Percentiles rank a stretch among this genome's conserved stretches.
These are phyloP conservation scores for Arachis hypogaea DNA, from an alignment of 306 rosid genomes.

Conservation along the genomic window DNA sequence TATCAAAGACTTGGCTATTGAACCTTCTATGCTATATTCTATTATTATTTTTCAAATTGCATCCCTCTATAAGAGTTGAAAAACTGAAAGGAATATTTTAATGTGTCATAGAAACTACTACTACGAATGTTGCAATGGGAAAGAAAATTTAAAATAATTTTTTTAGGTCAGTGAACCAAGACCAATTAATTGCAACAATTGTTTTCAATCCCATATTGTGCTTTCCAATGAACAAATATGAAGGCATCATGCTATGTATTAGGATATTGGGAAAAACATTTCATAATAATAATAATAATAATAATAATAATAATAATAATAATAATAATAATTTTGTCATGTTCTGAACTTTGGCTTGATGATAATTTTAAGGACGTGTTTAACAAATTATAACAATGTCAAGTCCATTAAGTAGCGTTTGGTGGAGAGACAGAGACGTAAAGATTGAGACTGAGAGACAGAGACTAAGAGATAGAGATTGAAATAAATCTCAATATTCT, in stretches of 20 bases:
- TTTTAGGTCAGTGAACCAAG: constrained; percentile 29
- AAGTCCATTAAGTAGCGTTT: not conserved
- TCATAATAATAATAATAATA: not conserved
- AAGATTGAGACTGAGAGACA: too few relatives aligned
- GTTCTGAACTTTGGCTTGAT: not conserved
- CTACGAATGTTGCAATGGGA: not conserved
- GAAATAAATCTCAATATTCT: too few relatives aligned
- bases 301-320: not conserved
- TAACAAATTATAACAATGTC: not conserved
- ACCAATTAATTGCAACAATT: not conserved
- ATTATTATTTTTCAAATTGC: constrained; percentile 20
- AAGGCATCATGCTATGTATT: not conserved
- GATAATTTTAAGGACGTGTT: not conserved
- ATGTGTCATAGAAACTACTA: constrained; percentile 29
- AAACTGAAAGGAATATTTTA: constrained; percentile 15
- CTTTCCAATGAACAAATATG: constrained; percentile 7
- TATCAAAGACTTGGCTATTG: constrained; percentile 13
- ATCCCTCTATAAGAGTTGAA: constrained; percentile 22
- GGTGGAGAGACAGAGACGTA: too few relatives aligned
- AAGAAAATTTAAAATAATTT: not conserved
- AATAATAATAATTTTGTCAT: not conserved
- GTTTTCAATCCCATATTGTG: constrained; percentile 11
- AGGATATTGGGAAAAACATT: not conserved
- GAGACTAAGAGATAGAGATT: too few relatives aligned
- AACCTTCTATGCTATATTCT: constrained; percentile 34